Percentiles rank a stretch among this genome's conserved stretches.
These are phyloP conservation scores for Spongispora temasekensis DNA, from an alignment of 1,284 basidiomycete species.

Conservation along the genomic window DNA sequence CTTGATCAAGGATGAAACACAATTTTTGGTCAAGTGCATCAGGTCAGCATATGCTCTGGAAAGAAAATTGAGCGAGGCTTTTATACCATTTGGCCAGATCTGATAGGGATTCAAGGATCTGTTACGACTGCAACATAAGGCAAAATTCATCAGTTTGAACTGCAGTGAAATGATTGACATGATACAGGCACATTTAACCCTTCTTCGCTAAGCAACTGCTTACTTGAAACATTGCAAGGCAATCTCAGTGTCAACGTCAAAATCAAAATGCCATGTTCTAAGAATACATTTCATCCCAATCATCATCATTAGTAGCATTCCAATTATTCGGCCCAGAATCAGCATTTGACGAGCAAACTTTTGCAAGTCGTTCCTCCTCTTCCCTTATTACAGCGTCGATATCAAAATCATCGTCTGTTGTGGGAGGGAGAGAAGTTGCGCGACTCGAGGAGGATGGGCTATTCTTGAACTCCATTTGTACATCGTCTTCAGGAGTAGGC, in stretches of 20 bases:
- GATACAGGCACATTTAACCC: no score
- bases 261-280: constrained; percentile 18
- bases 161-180: no score
- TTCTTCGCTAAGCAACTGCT: no score
- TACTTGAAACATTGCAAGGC: no score
- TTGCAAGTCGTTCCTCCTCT: constrained; percentile 43
- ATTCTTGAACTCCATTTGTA: constrained; percentile 30
- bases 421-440: constrained; percentile 44
- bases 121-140: no score
- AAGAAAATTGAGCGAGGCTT: no score
- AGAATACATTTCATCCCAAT: constrained; percentile 56
- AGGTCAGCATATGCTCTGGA: no score
- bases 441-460: constrained; percentile 37
- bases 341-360: constrained; percentile 13
- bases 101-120: no score
- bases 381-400: constrained; percentile 51
- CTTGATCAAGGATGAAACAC: no score
- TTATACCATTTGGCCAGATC: no score
- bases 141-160: no score
- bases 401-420: constrained; percentile 61
- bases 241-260: neutral
- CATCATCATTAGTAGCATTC: constrained; percentile 38
- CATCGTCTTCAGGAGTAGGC: constrained; percentile 22
- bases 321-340: constrained; percentile 4
- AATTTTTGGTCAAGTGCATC: no score